These are phyloP conservation scores for Didymella keratinophila DNA, from an alignment of 2,329 filamentous ascomycete genomes.

Conservation along the genomic window DNA sequence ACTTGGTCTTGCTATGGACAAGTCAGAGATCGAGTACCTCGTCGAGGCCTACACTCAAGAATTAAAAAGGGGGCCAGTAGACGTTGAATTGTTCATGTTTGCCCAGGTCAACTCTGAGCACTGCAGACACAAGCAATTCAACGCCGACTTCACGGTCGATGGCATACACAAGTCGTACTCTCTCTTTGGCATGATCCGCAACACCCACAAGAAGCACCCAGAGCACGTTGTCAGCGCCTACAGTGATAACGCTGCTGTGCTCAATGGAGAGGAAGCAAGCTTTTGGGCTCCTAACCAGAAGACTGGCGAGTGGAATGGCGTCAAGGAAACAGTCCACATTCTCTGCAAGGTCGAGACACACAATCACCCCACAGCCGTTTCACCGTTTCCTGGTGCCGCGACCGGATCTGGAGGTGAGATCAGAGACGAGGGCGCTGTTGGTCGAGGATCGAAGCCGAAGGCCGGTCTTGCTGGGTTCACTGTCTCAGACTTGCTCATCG, in stretches of 20 bases:
- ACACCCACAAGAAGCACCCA: conserved; percentile 82
- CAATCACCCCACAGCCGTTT: conserved; percentile 96
- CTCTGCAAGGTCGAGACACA: conserved; percentile 97
- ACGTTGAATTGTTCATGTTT: conserved; percentile 99
- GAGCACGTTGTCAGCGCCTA: conserved; percentile 92
- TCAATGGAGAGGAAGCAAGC: conserved; percentile 73
- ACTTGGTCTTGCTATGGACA: conserved; percentile 85
- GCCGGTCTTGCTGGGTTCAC: conserved; percentile 92
- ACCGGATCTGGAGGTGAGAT: conserved; percentile 97
- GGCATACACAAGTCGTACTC: conserved; percentile 79
- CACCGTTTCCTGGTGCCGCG: conserved; percentile 89
- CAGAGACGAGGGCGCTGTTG: conserved; percentile 92
- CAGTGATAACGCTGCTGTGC: conserved; percentile 96
- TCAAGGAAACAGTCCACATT: conserved; percentile 85
- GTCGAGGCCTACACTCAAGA: conserved; percentile 79
- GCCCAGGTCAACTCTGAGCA: conserved; percentile 99
- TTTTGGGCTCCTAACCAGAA: conserved; percentile 89
- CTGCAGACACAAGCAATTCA: conserved; percentile 90
- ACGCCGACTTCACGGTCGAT: conserved; percentile 95
- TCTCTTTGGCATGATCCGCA: conserved; percentile 94
- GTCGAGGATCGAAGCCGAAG: conserved; percentile 90
- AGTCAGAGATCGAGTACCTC: conserved; percentile 90
- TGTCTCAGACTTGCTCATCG: conserved; percentile 92
- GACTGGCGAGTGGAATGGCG: conserved; percentile 87
- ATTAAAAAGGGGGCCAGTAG: conserved; percentile 73